Base-by-base conservation (phyloP, 225 moss, liverwort and hornwort species). In the Rhytidiadelphus loreus region DNA sequence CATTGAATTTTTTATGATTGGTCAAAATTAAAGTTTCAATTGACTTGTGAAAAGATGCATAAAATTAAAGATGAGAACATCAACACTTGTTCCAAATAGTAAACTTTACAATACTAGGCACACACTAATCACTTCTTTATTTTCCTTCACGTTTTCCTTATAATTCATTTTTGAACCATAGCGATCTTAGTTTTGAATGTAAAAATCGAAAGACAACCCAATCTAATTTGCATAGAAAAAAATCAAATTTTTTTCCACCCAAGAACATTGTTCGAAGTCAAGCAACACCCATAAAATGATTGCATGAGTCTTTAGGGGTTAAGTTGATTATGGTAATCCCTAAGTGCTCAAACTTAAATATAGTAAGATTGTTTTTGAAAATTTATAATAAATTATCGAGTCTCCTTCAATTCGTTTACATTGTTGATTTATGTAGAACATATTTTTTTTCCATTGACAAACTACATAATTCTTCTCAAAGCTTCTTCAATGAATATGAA, bases 381-480 rank as follows among this genome's bases (percentile, higher is more conserved):
- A 30, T 74, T 18, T 50, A 12, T 12, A 7, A 50, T 74, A 32
- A 48, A 20, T 32, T 1, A 50, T 20, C 18, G 17, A 50, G 50
- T 32, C 7, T 75, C 12, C 5, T 16, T 3, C 3, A 73, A 46
- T 0, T 10, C 46, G 46, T 73, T 76, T 53, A 19, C 4, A 48
- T 50, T 75, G 2, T 11, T 50, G 20, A 75, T 19, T 13, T n/a
- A 7, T 12, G 6, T 4, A 30, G 4, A 30, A 7, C 2, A 3
- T 2, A n/a, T n/a, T 2, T 28, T 30, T 29, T 72, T 74, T 30
- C 7, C 4, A 46, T 30, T 18, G 29, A 30, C 0, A 46, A 0
- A 48, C 3, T 74, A 48, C 11, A 30, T 11, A 73, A 30, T 46
- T 73, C 7, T 30, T 46, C 2, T 46, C 18, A 2, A 48, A 73